A percentile compares a stretch with the other conserved stretches of the same genome.
Evolutionary conservation across 202 grass and related monocot genomes (phyloP).

Genomic region (Bolboschoenoplectus hybrid): DNA sequence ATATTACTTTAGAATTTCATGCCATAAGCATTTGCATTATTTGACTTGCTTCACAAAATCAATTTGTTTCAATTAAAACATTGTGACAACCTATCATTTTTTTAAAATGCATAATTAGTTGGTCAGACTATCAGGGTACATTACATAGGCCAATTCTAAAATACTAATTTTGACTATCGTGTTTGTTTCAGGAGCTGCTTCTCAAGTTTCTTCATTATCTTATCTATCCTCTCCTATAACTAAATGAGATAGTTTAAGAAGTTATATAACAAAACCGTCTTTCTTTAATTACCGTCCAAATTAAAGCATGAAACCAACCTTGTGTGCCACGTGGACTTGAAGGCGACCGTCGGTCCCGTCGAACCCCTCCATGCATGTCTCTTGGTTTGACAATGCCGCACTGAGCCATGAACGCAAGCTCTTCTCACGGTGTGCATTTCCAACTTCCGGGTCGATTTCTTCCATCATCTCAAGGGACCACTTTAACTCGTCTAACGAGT

Average conservation of each 20-base stretch:
- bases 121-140: neutral
- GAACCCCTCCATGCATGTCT: slow-evolving; percentile 84
- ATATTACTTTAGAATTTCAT: neutral
- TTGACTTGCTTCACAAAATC: slow-evolving; percentile 16
- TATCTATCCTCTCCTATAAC: neutral
- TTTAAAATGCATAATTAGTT: neutral
- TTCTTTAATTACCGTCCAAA: neutral
- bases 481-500: slow-evolving; percentile 78
- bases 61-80: slow-evolving; percentile 11
- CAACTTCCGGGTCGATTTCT: slow-evolving; percentile 24
- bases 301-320: slow-evolving; percentile 36
- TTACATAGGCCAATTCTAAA: neutral
- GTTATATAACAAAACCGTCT: neutral
- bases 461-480: slow-evolving; percentile 76
- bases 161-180: neutral
- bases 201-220: neutral
- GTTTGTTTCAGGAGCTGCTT: neutral
- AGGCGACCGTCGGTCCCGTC: slow-evolving; percentile 59
- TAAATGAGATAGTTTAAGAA: neutral
- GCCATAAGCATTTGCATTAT: neutral
- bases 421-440: slow-evolving; percentile 46
- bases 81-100: neutral
- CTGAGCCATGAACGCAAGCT: slow-evolving; percentile 83
- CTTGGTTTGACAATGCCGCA: slow-evolving; percentile 74
- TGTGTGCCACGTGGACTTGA: slow-evolving; percentile 44